Evolutionary conservation across 202 grass and related monocot genomes (phyloP).

Genomic region (Musa balbisiana): DNA sequence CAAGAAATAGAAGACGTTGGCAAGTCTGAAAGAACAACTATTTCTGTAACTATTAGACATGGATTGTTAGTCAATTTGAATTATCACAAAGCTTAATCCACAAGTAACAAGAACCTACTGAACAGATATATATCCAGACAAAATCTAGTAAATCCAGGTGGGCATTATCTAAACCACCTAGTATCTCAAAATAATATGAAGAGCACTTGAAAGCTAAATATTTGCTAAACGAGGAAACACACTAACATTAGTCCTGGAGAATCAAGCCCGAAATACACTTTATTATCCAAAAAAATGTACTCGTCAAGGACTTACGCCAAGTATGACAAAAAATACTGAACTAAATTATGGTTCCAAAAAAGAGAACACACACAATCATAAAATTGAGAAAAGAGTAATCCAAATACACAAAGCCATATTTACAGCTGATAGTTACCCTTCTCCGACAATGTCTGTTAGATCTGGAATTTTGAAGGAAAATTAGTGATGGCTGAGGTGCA

Average conservation of each 20-base stretch:
- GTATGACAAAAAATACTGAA: no score
- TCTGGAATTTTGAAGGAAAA: background rate
- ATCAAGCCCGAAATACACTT: background rate
- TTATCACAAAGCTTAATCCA: background rate
- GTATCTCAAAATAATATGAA: background rate
- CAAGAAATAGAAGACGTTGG: constrained; percentile 13
- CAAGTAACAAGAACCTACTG: background rate
- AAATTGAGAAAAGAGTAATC: background rate
- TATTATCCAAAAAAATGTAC: background rate
- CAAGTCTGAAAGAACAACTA: background rate
- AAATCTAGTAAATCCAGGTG: background rate
- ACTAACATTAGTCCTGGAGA: background rate
- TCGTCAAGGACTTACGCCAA: background rate
- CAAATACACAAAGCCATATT: background rate
- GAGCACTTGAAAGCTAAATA: background rate
- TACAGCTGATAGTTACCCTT: background rate
- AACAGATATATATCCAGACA: background rate
- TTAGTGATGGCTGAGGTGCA: background rate
- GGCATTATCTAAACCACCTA: background rate
- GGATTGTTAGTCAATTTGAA: background rate
- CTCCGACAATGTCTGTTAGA: background rate
- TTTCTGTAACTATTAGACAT: background rate
- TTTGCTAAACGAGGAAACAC: background rate
- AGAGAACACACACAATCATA: background rate
- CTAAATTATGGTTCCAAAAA: background rate